Evolutionary conservation across 1,139 yeast genomes (phyloP), one percentile per base, ranked within the genome.

Genomic region (Lodderomyces orthopsilosis): DNA sequence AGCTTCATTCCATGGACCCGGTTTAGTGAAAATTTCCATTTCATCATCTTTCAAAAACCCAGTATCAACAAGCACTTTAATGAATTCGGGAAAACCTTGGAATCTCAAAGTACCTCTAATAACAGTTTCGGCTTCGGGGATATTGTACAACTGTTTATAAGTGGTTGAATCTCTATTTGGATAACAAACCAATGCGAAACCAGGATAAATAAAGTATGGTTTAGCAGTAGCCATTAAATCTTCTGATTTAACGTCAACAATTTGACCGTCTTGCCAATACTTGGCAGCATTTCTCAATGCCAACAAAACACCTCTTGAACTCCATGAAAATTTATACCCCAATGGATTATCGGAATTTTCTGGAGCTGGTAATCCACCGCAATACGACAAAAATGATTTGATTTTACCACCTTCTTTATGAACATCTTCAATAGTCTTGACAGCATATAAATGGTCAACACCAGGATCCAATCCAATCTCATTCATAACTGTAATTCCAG

Each of bases 331-430:
- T 76, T 93, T 93, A 81, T 93, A 93, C 55, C 98, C 98, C 66
- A 93, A 79, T 47, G 98, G 98, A 70, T 93, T 93, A 72, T 89
- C 96, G 28, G 98, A 91, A 66, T 83, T 81, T 73, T 93, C 98
- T 52, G 98, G 98, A 24, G 98, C 94, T 55, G 98, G 98, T 61
- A 93, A 79, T 56, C 98, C 98, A 69, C 98, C 98, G 72, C 98
- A 93, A 83, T 89, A 93, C 10, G 96, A 88, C 58, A 91, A 75
- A 81, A 93, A 93, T 19, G 95, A 85, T 64, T 79, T 86, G 70
- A 93, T 87, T 75, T 93, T 88, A 65, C 98, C 98, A 53, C 90
- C 90, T 33, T 78, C 79, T 54, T 77, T 74, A 75, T 93, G 98
- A 47, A 93, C 98, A 71, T 93, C 98, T 65, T 89, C 96, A 63